Base-by-base conservation (phyloP, 2,329 filamentous ascomycete genomes). In the Coleophoma crateriformis region DNA sequence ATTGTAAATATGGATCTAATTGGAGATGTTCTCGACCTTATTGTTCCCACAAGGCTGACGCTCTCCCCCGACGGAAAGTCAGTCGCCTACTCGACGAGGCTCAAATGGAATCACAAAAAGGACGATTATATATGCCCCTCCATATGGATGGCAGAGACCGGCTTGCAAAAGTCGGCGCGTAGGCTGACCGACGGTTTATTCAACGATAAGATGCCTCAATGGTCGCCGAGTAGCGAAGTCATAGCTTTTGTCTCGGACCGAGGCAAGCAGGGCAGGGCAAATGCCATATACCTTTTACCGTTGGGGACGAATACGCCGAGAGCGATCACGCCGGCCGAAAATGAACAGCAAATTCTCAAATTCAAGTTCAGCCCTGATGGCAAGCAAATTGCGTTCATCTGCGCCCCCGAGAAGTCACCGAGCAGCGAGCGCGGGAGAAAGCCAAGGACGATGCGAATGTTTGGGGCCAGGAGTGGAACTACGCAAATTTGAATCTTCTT, bases 401-500 rank as follows among this genome's bases (percentile, higher is more conserved):
- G 60, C 17, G 57, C 67, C 10, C 65, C 67, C 38, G 58, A 64
- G 49, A 68, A 68, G 34, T 55, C 58, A 53, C 59, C 3, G 65
- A 66, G 20, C 52, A 61, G 47, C 64, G 62, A 34, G 58, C 54
- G 7, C 61, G 58, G 2, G 63, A 70, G 12, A 59, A 65, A 10
- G 59, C 60, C 0, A 63, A 64, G 8, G 58, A 64, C 32, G 68
- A 68, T 49, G 60, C 58, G 2, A 54, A 62, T 7, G 64, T 71
- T 14, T 72, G 65, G 63, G 68, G 65, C 22, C 53, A 66, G 35
- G 57, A 64, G 12, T 70, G 64, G 68, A 53, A 63, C 4, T 64
- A 58, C 49, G 57, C 55, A 13, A 61, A 60, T 10, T 54, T 72
- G 11, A 56, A 64, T 0, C 52, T 65, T 2, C 38, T 71, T 1